phyloP scores from a whole-genome alignment of 108 stramenopile species.

The Nitzschia sp. region DNA sequence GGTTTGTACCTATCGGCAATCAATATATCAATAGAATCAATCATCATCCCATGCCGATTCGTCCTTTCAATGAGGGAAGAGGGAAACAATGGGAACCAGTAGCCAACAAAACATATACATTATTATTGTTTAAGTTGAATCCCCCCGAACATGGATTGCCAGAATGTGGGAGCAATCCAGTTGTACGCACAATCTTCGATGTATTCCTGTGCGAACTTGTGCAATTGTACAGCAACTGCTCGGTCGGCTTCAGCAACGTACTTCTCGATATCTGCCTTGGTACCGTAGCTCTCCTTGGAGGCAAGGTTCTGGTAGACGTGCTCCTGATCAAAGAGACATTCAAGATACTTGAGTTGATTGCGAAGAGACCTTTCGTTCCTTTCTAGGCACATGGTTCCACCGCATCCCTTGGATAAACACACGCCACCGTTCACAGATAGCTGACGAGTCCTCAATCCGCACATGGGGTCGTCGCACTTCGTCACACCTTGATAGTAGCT shows the following conservation, averaged over 20 bases:
- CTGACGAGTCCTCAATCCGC: slow-evolving; percentile 75
- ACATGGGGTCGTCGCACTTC: slow-evolving; percentile 80
- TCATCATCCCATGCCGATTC: no score
- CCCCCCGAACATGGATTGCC: slow-evolving; percentile 52
- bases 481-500: slow-evolving; percentile 67
- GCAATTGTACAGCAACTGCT: slow-evolving; percentile 34
- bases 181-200: slow-evolving; percentile 58
- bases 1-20: no score
- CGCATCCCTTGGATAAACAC: slow-evolving; percentile 75
- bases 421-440: slow-evolving; percentile 71
- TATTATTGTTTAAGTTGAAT: slow-evolving; percentile 31
- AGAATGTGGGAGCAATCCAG: slow-evolving; percentile 70
- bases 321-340: slow-evolving; percentile 71
- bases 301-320: slow-evolving; percentile 63
- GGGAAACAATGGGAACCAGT: no score
- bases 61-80: no score
- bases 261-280: slow-evolving; percentile 45
- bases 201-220: slow-evolving; percentile 28
- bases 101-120: neutral
- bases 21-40: no score
- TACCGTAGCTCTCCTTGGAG: slow-evolving; percentile 29
- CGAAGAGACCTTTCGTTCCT: slow-evolving; percentile 56
- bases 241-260: slow-evolving; percentile 54
- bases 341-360: slow-evolving; percentile 83
- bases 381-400: slow-evolving; percentile 57